Conservation (phyloP, 2,329 filamentous ascomycete species). For the Fusarium sp. region DNA sequence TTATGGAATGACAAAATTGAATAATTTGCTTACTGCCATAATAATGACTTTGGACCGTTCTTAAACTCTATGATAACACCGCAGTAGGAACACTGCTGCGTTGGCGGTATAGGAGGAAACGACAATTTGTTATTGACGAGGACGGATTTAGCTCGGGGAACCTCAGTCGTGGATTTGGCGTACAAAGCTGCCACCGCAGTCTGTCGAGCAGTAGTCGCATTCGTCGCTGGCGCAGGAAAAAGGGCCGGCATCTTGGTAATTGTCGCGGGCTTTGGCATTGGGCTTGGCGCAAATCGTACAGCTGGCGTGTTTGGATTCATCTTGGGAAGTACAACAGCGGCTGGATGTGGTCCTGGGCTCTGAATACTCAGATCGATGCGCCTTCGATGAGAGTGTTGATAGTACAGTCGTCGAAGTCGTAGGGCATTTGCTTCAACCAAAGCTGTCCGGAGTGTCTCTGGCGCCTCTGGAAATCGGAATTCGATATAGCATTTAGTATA, state of each 20-base stretch:
- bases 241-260: background rate
- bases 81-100: background rate
- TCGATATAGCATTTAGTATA: background rate
- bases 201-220: background rate
- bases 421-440: background rate
- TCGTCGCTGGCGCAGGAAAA: background rate
- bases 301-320: too few species aligned
- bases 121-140: background rate
- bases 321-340: background rate
- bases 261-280: accelerated
- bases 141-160: background rate
- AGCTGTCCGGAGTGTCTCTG: background rate
- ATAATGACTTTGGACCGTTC: background rate
- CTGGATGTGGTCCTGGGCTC: accelerated
- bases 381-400: background rate
- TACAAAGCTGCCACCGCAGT: background rate
- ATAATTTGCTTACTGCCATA: background rate
- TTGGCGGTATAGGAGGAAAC: background rate
- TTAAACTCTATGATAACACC: background rate
- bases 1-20: background rate
- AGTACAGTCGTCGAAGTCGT: background rate
- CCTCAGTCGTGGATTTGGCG: background rate
- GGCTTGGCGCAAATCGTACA: background rate
- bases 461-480: background rate
- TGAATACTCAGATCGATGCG: background rate